Evolutionary conservation across 768 basidiomycete species (phyloP).

Genomic region (Naematelia encephala): DNA sequence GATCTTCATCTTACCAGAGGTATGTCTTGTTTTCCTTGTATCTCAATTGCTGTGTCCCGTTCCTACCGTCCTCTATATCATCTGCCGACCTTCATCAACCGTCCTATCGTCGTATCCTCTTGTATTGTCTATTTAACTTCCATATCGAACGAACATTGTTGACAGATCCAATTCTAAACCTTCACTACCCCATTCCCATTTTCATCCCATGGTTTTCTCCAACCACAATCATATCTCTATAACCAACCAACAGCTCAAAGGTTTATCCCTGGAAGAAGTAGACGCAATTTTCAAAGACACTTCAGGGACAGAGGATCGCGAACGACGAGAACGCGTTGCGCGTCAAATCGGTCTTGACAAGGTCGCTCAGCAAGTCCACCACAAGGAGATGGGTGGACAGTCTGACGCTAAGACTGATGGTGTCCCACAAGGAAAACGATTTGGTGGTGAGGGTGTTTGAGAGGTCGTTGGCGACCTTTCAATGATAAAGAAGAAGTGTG

Average conservation of each 20-base stretch:
- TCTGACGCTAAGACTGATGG: not conserved
- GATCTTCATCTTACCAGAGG: constrained; percentile 59
- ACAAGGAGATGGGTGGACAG: constrained; percentile 36
- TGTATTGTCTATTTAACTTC: not conserved
- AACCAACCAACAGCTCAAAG: constrained; percentile 57
- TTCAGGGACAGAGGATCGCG: constrained; percentile 58
- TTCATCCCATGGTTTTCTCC: no score
- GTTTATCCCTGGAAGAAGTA: constrained; percentile 80
- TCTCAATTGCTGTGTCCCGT: constrained; percentile 1
- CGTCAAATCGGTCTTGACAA: constrained; percentile 63
- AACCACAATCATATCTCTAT: no score
- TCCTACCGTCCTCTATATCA: constrained; percentile 17
- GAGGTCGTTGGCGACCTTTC: not conserved
- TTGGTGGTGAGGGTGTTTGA: not conserved
- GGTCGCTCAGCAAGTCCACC: constrained; percentile 39
- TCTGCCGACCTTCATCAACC: constrained; percentile 55
- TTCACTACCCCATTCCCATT: no score
- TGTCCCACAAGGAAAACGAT: not conserved
- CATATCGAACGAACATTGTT: not conserved
- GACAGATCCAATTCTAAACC: no score
- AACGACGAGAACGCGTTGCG: constrained; percentile 57
- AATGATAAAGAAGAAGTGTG: not conserved
- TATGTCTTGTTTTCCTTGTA: no score
- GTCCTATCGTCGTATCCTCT: not conserved
- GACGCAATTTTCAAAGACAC: constrained; percentile 76